phyloP scores from a whole-genome alignment of 345 rosid genomes.

The Arabis hirsuta region DNA sequence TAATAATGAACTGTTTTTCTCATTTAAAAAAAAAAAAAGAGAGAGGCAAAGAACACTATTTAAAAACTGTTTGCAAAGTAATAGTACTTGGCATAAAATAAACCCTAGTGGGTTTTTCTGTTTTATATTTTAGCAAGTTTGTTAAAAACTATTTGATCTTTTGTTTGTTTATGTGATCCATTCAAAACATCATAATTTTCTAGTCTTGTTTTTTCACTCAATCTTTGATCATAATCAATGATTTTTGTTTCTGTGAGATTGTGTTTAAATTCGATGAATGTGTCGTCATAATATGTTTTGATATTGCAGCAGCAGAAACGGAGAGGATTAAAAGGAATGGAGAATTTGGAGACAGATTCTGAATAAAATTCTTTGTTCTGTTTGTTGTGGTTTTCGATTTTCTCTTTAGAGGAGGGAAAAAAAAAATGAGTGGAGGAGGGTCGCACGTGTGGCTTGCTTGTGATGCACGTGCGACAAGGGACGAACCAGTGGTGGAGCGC shows the following conservation, averaged over 20 bases:
- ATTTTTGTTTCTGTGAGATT: background rate
- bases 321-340: conserved; percentile 73
- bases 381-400: background rate
- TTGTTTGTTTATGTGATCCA: conserved; percentile 9
- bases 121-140: too few species aligned
- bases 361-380: conserved; percentile 37
- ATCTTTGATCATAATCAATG: background rate
- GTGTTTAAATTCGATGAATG: background rate
- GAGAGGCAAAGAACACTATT: conserved; percentile 24
- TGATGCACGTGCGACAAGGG: conserved; percentile 28
- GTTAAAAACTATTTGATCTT: background rate
- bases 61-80: conserved; percentile 17
- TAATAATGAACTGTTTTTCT: conserved; percentile 33
- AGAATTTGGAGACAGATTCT: conserved; percentile 67
- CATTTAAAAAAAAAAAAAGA: background rate
- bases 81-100: conserved; percentile 3
- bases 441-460: conserved; percentile 40
- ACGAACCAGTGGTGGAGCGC: conserved; percentile 1
- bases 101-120: conserved; percentile 18
- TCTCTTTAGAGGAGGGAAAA: background rate
- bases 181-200: background rate
- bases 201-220: conserved; percentile 3
- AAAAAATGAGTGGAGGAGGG: background rate
- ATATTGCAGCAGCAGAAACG: conserved; percentile 56
- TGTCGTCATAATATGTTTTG: background rate